Percentiles rank a stretch among this genome's conserved stretches.
Evolutionary conservation across 139 green algal species (phyloP).

Genomic region (Picochlorum sp.): DNA sequence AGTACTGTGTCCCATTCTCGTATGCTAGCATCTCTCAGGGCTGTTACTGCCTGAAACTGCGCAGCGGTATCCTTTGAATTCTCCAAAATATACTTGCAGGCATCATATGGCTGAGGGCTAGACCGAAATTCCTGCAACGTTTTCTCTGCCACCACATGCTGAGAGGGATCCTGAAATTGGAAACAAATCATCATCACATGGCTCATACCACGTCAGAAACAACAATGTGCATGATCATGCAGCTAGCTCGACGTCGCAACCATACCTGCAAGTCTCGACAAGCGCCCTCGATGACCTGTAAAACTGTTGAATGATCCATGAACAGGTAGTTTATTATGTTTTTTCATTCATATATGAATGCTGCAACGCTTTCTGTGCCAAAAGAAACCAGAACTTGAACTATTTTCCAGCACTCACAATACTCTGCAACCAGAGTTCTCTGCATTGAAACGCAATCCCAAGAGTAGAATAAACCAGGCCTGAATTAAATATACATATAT

Average conservation of each 20-base stretch:
- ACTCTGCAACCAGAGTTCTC: too few species aligned
- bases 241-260: too few species aligned
- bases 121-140: conserved; percentile 9
- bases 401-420: too few species aligned
- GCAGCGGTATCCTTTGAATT: conserved; percentile 1
- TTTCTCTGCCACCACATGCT: conserved; percentile 3
- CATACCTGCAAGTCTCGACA: conserved; percentile 5
- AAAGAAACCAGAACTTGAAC: too few species aligned
- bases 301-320: conserved; percentile 12
- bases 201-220: too few species aligned
- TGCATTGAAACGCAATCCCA: too few species aligned
- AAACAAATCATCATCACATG: neutral
- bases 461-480: too few species aligned
- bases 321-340: too few species aligned
- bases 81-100: conserved; percentile 5
- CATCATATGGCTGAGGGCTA: conserved; percentile 3
- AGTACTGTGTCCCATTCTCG: neutral
- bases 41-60: conserved; percentile 16
- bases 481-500: too few species aligned
- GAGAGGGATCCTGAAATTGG: conserved; percentile 7
- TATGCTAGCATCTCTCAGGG: conserved; percentile 13
- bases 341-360: too few species aligned
- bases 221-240: too few species aligned
- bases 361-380: too few species aligned
- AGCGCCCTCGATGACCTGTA: conserved; percentile 2